These are phyloP conservation scores for Agaricales sp. DNA, from an alignment of 1,284 basidiomycete genomes.

Conservation along the genomic window DNA sequence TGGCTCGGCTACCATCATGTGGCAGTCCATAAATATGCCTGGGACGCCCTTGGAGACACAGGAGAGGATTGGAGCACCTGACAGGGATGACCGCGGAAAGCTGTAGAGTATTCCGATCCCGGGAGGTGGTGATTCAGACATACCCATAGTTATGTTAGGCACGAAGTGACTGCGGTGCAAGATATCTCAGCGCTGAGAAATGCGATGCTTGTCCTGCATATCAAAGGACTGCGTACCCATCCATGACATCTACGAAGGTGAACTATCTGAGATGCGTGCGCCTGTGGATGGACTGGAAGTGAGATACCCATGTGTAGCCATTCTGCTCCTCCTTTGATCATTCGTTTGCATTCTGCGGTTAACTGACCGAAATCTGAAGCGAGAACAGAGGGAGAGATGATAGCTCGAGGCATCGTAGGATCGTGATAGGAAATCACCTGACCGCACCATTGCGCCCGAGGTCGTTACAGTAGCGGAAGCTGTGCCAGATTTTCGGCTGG, in stretches of 20 bases:
- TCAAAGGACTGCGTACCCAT: constrained; percentile 60
- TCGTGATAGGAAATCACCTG: constrained; percentile 2
- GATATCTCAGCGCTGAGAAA: background rate
- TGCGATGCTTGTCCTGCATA: background rate
- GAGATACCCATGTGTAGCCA: constrained; percentile 90
- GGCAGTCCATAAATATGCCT: constrained; percentile 98
- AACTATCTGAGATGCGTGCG: constrained; percentile 5
- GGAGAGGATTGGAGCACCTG: constrained; percentile 84
- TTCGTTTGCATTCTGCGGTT: constrained; percentile 83
- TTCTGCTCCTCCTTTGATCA: constrained; percentile 87
- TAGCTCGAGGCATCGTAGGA: constrained; percentile 64
- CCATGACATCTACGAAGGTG: constrained; percentile 76
- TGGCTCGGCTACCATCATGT: constrained; percentile 99
- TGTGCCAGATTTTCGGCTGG: too few relatives aligned
- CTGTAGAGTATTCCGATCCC: background rate
- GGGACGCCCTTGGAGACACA: constrained; percentile 87
- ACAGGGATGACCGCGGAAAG: constrained; percentile 9
- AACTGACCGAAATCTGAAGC: constrained; percentile 94
- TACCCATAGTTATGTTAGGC: constrained; percentile 95
- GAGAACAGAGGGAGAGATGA: constrained; percentile 86
- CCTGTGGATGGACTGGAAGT: constrained; percentile 4
- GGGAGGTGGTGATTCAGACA: constrained; percentile 13
- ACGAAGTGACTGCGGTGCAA: constrained; percentile 76
- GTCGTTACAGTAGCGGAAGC: background rate
- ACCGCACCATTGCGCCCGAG: background rate